Evolutionary conservation across 345 rosid species (phyloP).

Genomic region (Eucalyptus camaldulensis): DNA sequence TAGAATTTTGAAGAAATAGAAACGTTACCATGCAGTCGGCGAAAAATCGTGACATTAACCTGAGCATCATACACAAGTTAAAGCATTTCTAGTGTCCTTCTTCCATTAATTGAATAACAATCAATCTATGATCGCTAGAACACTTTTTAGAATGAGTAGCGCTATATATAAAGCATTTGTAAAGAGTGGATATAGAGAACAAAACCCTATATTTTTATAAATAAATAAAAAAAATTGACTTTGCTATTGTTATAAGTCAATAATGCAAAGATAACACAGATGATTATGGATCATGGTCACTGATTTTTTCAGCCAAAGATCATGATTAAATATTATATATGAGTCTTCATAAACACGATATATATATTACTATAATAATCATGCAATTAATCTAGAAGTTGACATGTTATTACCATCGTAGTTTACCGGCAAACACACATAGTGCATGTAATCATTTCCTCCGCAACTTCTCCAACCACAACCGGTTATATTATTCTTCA

Average conservation of each 20-base stretch:
- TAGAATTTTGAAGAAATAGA: fast-evolving
- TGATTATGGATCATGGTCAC: not conserved
- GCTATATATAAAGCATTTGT: not conserved
- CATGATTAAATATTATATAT: not conserved
- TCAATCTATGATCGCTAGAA: not conserved
- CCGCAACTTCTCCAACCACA: not conserved
- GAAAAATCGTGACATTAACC: no score
- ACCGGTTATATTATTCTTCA: not conserved
- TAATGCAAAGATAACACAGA: not conserved
- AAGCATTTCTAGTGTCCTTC: no score
- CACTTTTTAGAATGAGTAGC: not conserved
- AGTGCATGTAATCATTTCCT: not conserved
- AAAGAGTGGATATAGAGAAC: not conserved
- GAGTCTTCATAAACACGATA: not conserved
- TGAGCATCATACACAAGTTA: no score
- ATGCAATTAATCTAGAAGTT: not conserved
- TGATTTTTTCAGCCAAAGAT: not conserved
- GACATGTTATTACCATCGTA: not conserved
- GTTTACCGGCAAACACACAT: not conserved
- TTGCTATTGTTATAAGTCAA: not conserved
- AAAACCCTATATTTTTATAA: not conserved
- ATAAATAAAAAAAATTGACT: not conserved
- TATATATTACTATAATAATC: not conserved
- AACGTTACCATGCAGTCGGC: no score
- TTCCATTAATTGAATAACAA: not conserved